Base-by-base conservation (phyloP, 768 basidiomycete genomes). In the Erythrobasidium yunnanense region DNA sequence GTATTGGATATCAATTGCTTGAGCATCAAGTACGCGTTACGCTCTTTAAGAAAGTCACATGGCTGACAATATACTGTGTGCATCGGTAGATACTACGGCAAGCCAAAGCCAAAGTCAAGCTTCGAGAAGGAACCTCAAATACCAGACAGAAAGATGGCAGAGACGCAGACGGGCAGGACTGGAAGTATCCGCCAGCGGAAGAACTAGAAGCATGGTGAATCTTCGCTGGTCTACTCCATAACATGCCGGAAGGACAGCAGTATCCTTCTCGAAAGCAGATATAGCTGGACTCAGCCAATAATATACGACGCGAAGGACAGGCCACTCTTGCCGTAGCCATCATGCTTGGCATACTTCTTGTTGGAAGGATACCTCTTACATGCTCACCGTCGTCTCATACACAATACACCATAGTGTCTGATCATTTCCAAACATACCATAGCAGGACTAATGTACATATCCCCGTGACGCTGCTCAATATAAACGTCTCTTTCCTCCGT, bases 1-100 rank as follows among this genome's bases (percentile, higher is more conserved):
- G 86, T 86, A 77, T 81, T 93, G 68, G 93, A 93, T 13, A 90
- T 95, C 71, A 93, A 90, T 1, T 96, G 90, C 78, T 90, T 95
- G 73, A 90, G 87, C 17, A 90, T 95, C 49, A 80, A 85, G 60
- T 30, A 25, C 34, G 20, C 4, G 5, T 20, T 38, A 17, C 4
- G 56, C 22, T n/a, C 42, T 15, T n/a, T 51, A 8, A 13, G 8
- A 51, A 23, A 51, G 8, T 8, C 49, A 23, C 17, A 15, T 25
- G 23, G 25, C 25, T 8, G 25, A 13, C 11, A 13, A 11, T 8
- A 23, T 8, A 8, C 25, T 15, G 17, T 51, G 49, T 8, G 11
- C 25, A 51, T 8, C 22, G 8, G 49, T 25, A 51, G 49, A 51
- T 63, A 63, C 32, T 63, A 63, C 27, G 60, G 60, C 20, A 27